Percentiles rank a stretch among this genome's conserved stretches.
phyloP scores from a whole-genome alignment of 495 filamentous ascomycete species.

The Xylaria curta region DNA sequence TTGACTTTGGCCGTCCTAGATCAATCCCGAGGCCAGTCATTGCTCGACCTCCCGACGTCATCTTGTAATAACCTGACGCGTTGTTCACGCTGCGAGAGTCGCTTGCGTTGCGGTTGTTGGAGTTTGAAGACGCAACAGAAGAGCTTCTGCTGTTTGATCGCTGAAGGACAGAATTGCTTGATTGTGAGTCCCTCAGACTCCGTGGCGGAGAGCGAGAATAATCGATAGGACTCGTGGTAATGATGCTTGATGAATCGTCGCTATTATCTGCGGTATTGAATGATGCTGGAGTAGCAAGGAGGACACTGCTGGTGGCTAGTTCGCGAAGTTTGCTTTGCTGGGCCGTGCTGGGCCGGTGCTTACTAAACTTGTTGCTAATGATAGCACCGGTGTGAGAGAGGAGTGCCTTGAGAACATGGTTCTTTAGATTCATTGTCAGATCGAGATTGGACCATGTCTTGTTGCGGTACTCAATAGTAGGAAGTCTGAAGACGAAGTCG shows the following conservation, averaged over 20 bases:
- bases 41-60: slow-evolving; percentile 45
- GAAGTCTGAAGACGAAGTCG: slow-evolving; percentile 95
- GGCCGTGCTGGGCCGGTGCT: slow-evolving; percentile 78
- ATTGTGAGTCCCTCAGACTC: slow-evolving; percentile 48
- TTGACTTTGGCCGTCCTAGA: slow-evolving; percentile 38
- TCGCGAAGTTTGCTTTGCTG: slow-evolving; percentile 82
- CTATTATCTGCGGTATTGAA: slow-evolving; percentile 50
- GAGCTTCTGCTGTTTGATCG: slow-evolving; percentile 52
- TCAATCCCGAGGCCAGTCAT: slow-evolving; percentile 39
- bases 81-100: slow-evolving; percentile 32
- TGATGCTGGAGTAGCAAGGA: slow-evolving; percentile 50
- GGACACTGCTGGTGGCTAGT: slow-evolving; percentile 67
- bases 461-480: slow-evolving; percentile 93
- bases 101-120: slow-evolving; percentile 35
- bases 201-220: slow-evolving; percentile 57
- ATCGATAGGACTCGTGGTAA: slow-evolving; percentile 54
- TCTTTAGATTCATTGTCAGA: slow-evolving; percentile 88
- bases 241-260: slow-evolving; percentile 57
- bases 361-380: slow-evolving; percentile 94
- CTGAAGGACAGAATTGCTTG: slow-evolving; percentile 46
- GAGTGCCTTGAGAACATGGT: slow-evolving; percentile 89
- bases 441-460: slow-evolving; percentile 99
- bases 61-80: slow-evolving; percentile 46
- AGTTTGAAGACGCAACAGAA: slow-evolving; percentile 53
- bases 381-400: slow-evolving; percentile 96